Base-by-base conservation (phyloP, 106 monocot species). In the Dioscorea zingiberensis region DNA sequence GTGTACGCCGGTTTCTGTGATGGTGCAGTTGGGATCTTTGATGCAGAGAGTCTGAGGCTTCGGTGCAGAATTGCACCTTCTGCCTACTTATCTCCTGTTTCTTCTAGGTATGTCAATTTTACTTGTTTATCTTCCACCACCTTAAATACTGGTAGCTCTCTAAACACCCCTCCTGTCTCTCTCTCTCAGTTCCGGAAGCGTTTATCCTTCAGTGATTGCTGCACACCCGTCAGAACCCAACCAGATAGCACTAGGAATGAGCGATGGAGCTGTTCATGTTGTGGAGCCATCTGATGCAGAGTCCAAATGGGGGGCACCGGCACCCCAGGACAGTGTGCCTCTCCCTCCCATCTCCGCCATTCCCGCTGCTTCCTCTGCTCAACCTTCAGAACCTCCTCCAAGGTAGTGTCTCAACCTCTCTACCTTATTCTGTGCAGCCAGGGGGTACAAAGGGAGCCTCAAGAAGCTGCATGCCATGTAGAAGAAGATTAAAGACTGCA, bases 221-320 rank as follows among this genome's bases (percentile, higher is more conserved):
- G 84, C 97, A 3, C 97, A 93, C 68, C 97, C 97, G 47, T 75
- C 74, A 19, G 92, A 98, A 61, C 56, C 93, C 3, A 98, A 98
- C 73, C 97, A 98, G 77, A 76, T 98, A 32, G 92, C 97, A 18
- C 46, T 98, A 44, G 97, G 97, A 29, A 93, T 98, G 97, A 98
- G 84, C 17, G 97, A 98, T 47, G 97, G 97, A 2, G 69, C 84
- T 13, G 86, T 98, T 25, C 70, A 89, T 64, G 89, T 93, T 21
- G 73, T 89, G 29, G 93, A 98, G 59, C 97, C 97, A 47, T 76
- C 85, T 1, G 92, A 89, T 29, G 73, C 75, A 0, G 97, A 98
- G 15, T 65, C 76, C 8, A 90, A 87, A 60, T 94, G 90, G 94
- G 94, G 94, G 7, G 59, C 48, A 7, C 67, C 79, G 0, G 63